Conservation (phyloP, 768 basidiomycete genomes). For the Leccinellum albellum region DNA sequence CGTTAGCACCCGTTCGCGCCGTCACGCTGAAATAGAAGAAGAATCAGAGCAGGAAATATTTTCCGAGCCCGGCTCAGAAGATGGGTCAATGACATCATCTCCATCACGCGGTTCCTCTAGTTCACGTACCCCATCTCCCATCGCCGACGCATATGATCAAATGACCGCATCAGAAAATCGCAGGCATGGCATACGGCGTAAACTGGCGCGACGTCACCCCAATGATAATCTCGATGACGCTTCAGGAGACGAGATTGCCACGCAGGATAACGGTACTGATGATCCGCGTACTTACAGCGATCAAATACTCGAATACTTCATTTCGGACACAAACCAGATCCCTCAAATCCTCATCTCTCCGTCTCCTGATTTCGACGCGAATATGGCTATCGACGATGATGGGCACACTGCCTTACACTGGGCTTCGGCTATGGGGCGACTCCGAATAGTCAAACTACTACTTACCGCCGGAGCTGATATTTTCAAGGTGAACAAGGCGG, state of each 20-base stretch:
- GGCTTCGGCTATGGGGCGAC: slow-evolving; percentile 98
- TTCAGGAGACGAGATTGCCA: slow-evolving; percentile 40
- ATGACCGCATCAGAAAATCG: slow-evolving; percentile 19
- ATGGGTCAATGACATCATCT: slow-evolving; percentile 86
- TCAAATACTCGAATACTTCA: slow-evolving; percentile 97
- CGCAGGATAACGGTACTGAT: slow-evolving; percentile 41
- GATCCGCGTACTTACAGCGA: slow-evolving; percentile 83
- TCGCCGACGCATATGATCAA: slow-evolving; percentile 44
- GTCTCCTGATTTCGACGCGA: slow-evolving; percentile 88
- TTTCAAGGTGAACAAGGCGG: slow-evolving; percentile 93
- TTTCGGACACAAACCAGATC: slow-evolving; percentile 91
- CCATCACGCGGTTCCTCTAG: slow-evolving; percentile 82
- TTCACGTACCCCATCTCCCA: slow-evolving; percentile 92
- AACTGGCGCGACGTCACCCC: slow-evolving; percentile 44
- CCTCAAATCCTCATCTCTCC: slow-evolving; percentile 85
- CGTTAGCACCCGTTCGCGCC: slow-evolving; percentile 57
- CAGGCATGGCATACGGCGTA: slow-evolving; percentile 41
- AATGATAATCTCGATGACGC: slow-evolving; percentile 45
- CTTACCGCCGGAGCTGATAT: slow-evolving; percentile 94
- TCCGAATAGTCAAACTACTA: slow-evolving; percentile 91
- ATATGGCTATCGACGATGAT: slow-evolving; percentile 96
- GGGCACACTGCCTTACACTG: slow-evolving; percentile 96
- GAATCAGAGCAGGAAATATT: slow-evolving; percentile 61
- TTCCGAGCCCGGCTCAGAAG: slow-evolving; percentile 75
- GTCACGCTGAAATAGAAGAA: slow-evolving; percentile 46